Conservation (phyloP, 2,329 filamentous ascomycete species). For the Arthrobotrys musiformis region DNA sequence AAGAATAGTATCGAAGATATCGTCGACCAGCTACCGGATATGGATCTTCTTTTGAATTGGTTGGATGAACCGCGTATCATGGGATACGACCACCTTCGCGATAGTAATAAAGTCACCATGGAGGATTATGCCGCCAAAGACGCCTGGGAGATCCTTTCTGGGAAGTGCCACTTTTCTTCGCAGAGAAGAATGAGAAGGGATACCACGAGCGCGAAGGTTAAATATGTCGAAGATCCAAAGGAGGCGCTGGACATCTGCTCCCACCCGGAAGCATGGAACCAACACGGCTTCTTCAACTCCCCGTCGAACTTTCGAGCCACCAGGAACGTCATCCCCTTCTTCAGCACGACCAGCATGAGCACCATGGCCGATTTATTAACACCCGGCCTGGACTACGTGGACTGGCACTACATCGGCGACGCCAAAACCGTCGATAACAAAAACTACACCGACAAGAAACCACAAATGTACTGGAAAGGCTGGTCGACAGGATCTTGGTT, state of each 20-base stretch:
- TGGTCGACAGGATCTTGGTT: slow-evolving; percentile 66
- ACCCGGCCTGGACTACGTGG: slow-evolving; percentile 67
- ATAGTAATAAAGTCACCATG: slow-evolving; percentile 61
- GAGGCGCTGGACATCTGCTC: slow-evolving; percentile 63
- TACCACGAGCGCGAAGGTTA: not conserved
- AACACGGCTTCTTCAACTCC: slow-evolving; percentile 66
- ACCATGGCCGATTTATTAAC: slow-evolving; percentile 68
- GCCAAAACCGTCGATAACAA: slow-evolving; percentile 62
- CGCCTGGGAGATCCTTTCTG: slow-evolving; percentile 64
- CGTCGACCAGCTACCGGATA: slow-evolving; percentile 57
- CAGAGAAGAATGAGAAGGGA: not conserved
- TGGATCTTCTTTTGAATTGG: slow-evolving; percentile 59
- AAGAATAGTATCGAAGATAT: slow-evolving; percentile 40
- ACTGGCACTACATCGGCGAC: slow-evolving; percentile 64
- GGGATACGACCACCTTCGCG: slow-evolving; percentile 63
- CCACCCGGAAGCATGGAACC: slow-evolving; percentile 64
- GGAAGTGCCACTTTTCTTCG: slow-evolving; percentile 62
- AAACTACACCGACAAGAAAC: slow-evolving; percentile 66
- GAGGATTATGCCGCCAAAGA: slow-evolving; percentile 60
- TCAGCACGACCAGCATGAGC: slow-evolving; percentile 65
- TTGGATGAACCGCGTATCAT: slow-evolving; percentile 57
- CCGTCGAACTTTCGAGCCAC: slow-evolving; percentile 65
- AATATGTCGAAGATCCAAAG: slow-evolving; percentile 55
- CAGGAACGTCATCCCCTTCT: slow-evolving; percentile 64
- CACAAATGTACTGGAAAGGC: slow-evolving; percentile 70